Base-by-base conservation (phyloP, 176 grass and related monocot species). In the Carex myosuroides region DNA sequence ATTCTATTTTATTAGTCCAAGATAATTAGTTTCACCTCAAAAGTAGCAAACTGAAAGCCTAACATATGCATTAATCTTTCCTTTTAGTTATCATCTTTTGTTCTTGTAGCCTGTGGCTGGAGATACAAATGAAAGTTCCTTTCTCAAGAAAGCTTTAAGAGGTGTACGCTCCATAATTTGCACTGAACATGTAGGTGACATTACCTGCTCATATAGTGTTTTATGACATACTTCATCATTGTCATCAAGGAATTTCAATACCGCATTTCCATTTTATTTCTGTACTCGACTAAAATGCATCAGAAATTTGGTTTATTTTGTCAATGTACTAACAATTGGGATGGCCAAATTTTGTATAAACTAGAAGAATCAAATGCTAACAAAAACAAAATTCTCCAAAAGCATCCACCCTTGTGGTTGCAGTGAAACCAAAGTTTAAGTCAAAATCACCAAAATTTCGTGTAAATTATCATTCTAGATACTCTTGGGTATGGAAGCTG, bases 111-210 rank as follows among this genome's bases (percentile, higher is more conserved):
- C 87, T 79, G 85, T 98, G 79, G 86, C 92, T 82, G 87, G 92
- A 72, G 88, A 93, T 85, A 30, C 88, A 58, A 85, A 85, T 86
- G 92, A 94, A 4, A 90, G 91, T 52, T 84, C 87, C 84, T 94
- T 98, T 84, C 63, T 88, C 14, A 89, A 86, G 89, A 98, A 93
- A 83, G 84, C 87, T 75, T 68, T 98, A 33, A 93, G 74, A 76
- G 92, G 91, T 55, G 91, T 98, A 83, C 88, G 86, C 52, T 80
- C 95, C 48, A 66, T 98, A 84, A 91, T 98, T 89, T 93, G 87
- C 82, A 83, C 92, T 68, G 83, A 71, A 6, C 60, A 94, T 89
- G 95, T 98, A 94, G 79, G 89, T 87, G n/a, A 39, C 21, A 84
- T 29, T 84, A 64, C 35, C 9, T 85, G 8, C 78, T 78, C 11